A percentile compares a stretch with the other conserved stretches of the same genome.
These are phyloP conservation scores for Cyclaneusma minus DNA, from an alignment of 2,329 filamentous ascomycete genomes.

Conservation along the genomic window DNA sequence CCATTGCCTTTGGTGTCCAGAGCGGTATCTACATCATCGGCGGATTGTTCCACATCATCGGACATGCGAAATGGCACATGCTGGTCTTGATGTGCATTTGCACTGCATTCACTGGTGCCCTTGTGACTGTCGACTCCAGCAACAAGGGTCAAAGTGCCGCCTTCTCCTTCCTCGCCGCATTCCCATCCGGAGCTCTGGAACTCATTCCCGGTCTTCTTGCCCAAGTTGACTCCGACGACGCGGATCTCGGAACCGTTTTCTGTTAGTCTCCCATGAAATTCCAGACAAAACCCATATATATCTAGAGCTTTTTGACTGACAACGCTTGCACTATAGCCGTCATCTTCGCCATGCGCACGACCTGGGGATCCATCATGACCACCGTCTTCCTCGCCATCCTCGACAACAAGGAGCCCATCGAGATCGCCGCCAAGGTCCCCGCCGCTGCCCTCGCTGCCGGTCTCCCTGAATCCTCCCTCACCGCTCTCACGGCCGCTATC, in stretches of 20 bases:
- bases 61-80: conserved; percentile 8
- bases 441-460: conserved; percentile 21
- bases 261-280: too few species aligned
- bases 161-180: conserved; percentile 8
- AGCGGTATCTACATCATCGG: conserved; percentile 17
- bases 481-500: conserved; percentile 20
- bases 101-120: conserved; percentile 8
- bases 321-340: too few species aligned
- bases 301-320: too few species aligned
- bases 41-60: conserved; percentile 13
- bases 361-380: conserved; percentile 23
- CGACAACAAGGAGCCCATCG: conserved; percentile 19
- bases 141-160: conserved; percentile 7
- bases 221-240: not conserved
- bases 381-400: conserved; percentile 23
- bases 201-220: not conserved
- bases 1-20: conserved; percentile 16
- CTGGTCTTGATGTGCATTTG: conserved; percentile 7
- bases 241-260: conserved; percentile 1
- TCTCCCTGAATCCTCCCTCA: conserved; percentile 19
- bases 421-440: conserved; percentile 19
- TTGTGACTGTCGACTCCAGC: conserved; percentile 6
- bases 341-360: conserved; percentile 27
- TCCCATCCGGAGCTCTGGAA: conserved; percentile 5
- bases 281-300: too few species aligned